phyloP scores from a whole-genome alignment of 2,329 filamentous ascomycete genomes.

The Stagonosporopsis tanaceti region DNA sequence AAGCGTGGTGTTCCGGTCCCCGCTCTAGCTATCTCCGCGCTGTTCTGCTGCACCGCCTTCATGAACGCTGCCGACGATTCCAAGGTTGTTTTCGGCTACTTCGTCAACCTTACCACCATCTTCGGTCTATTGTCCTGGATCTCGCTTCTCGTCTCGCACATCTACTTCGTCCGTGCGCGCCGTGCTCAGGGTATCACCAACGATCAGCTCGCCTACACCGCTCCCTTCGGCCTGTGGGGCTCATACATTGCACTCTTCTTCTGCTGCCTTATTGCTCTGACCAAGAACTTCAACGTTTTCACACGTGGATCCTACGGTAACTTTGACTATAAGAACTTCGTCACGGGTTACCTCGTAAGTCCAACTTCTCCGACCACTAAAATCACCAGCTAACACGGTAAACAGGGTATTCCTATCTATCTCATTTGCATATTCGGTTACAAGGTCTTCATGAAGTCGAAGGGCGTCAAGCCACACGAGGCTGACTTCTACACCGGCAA shows the following conservation, averaged over 20 bases:
- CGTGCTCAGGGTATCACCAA: slow-evolving; percentile 56
- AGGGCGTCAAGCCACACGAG: slow-evolving; percentile 61
- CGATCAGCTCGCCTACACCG: slow-evolving; percentile 62
- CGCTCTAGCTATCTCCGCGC: slow-evolving; percentile 67
- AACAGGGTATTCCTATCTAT: slow-evolving; percentile 75
- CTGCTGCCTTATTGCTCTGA: slow-evolving; percentile 76
- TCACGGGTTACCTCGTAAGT: slow-evolving; percentile 70
- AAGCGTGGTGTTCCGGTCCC: slow-evolving; percentile 74
- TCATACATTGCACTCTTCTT: slow-evolving; percentile 73
- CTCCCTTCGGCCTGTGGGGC: slow-evolving; percentile 75
- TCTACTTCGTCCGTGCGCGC: slow-evolving; percentile 57
- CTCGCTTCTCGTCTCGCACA: slow-evolving; percentile 58
- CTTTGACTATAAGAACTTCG: slow-evolving; percentile 78
- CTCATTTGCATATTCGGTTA: slow-evolving; percentile 70
- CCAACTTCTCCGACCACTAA: fast-evolving
- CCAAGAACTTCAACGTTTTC: slow-evolving; percentile 84
- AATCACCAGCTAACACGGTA: neutral
- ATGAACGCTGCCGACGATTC: slow-evolving; percentile 56
- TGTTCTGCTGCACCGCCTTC: slow-evolving; percentile 73
- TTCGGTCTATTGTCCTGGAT: slow-evolving; percentile 58
- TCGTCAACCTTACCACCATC: slow-evolving; percentile 56
- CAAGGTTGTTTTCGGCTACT: slow-evolving; percentile 57
- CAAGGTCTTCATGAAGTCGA: slow-evolving; percentile 38
- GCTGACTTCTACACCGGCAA: slow-evolving; percentile 78
- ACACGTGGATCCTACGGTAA: slow-evolving; percentile 58